These are phyloP conservation scores for Holtermannia corniformis DNA, from an alignment of 768 basidiomycete genomes.

Conservation along the genomic window DNA sequence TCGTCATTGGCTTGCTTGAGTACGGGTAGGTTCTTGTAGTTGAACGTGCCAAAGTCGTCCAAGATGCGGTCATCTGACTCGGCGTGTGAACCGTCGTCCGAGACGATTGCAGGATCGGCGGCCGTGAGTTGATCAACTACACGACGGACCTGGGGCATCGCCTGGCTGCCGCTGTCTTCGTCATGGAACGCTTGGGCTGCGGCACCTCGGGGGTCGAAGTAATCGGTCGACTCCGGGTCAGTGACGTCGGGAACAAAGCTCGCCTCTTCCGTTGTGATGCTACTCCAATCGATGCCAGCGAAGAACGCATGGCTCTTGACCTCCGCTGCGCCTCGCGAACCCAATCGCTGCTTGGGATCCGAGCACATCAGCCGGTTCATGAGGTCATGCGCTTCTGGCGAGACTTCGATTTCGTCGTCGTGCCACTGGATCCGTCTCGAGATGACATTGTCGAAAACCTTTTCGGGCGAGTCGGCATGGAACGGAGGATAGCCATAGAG, in stretches of 20 bases:
- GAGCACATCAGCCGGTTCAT: slow-evolving; percentile 75
- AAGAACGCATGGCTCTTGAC: slow-evolving; percentile 90
- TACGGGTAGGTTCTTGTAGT: slow-evolving; percentile 92
- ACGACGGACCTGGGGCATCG: slow-evolving; percentile 38
- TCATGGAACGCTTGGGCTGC: slow-evolving; percentile 84
- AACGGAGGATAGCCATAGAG: slow-evolving; percentile 94
- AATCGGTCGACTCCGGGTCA: slow-evolving; percentile 98
- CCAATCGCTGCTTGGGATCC: slow-evolving; percentile 70
- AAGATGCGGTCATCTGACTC: slow-evolving; percentile 42
- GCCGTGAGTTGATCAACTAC: slow-evolving; percentile 14
- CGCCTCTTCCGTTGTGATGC: slow-evolving; percentile 75
- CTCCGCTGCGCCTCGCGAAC: slow-evolving; percentile 77
- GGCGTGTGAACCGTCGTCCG: slow-evolving; percentile 18
- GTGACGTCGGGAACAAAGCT: slow-evolving; percentile 91
- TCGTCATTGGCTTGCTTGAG: slow-evolving; percentile 98
- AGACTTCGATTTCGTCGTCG: slow-evolving; percentile 68
- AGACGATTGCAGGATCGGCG: slow-evolving; percentile 27
- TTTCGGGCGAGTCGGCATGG: slow-evolving; percentile 92
- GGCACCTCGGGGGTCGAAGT: slow-evolving; percentile 94
- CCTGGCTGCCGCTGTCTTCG: slow-evolving; percentile 49
- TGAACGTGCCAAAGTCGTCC: slow-evolving; percentile 95
- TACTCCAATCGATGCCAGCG: slow-evolving; percentile 82
- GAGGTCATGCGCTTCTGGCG: slow-evolving; percentile 77
- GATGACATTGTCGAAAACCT: slow-evolving; percentile 95
- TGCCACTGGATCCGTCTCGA: slow-evolving; percentile 93